Evolutionary conservation across 2,329 filamentous ascomycete species (phyloP).

Genomic region (Mariannaea sp.): DNA sequence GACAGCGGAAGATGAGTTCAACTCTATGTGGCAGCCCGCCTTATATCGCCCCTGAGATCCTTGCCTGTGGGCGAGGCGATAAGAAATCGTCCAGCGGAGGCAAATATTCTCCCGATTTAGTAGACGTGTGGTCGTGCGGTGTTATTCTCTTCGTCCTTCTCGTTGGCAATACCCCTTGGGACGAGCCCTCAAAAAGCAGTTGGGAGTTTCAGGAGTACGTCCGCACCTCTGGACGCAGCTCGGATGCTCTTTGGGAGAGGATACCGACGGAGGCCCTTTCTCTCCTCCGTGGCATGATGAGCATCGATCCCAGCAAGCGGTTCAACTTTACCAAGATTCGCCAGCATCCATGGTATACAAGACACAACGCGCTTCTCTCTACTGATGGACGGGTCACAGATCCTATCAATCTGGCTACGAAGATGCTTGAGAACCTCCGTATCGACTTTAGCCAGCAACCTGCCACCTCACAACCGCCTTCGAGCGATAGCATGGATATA

Average conservation of each 20-base stretch:
- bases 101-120: conserved; percentile 77
- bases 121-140: conserved; percentile 96
- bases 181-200: conserved; percentile 82
- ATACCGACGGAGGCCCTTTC: conserved; percentile 77
- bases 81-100: conserved; percentile 53
- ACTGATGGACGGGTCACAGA: conserved; percentile 76
- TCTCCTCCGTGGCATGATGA: conserved; percentile 91
- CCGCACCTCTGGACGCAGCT: conserved; percentile 76
- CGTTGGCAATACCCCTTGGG: conserved; percentile 97
- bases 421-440: conserved; percentile 88
- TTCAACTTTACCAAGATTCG: conserved; percentile 88
- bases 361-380: conserved; percentile 76
- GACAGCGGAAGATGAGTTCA: conserved; percentile 77
- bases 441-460: conserved; percentile 83
- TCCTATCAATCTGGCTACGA: conserved; percentile 83
- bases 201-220: conserved; percentile 93
- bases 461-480: conserved; percentile 50
- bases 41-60: conserved; percentile 95
- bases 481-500: conserved; percentile 69
- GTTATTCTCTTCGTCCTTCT: conserved; percentile 96
- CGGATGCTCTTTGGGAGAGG: conserved; percentile 83
- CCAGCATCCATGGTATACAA: conserved; percentile 93
- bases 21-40: conserved; percentile 96
- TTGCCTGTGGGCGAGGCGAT: conserved; percentile 56
- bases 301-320: conserved; percentile 71